These are phyloP conservation scores for Hanseniaspora taiwanica DNA, from an alignment of 805 yeast species.

Conservation along the genomic window DNA sequence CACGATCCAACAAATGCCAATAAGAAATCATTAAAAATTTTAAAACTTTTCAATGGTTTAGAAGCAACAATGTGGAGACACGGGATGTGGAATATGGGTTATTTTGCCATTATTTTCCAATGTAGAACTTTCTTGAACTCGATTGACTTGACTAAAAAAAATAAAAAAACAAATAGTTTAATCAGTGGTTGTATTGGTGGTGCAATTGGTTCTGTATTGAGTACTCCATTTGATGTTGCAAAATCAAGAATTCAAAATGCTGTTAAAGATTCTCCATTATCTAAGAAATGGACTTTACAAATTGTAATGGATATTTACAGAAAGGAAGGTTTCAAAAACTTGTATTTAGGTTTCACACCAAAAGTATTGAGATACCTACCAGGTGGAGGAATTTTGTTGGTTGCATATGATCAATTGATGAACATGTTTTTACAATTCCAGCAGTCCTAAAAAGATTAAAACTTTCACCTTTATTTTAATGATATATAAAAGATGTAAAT, in stretches of 20 bases:
- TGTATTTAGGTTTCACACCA: slow-evolving; percentile 93
- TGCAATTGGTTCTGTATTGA: slow-evolving; percentile 85
- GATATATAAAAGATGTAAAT: slow-evolving; percentile 16
- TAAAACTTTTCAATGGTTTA: slow-evolving; percentile 66
- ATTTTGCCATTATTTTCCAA: slow-evolving; percentile 90
- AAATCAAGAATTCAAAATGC: slow-evolving; percentile 84
- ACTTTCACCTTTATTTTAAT: not conserved
- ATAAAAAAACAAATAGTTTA: slow-evolving; percentile 2
- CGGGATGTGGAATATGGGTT: slow-evolving; percentile 93
- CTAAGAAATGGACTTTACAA: not conserved
- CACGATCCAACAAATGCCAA: too few species aligned
- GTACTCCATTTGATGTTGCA: slow-evolving; percentile 96
- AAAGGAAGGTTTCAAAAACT: slow-evolving; percentile 87
- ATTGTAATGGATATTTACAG: slow-evolving; percentile 36
- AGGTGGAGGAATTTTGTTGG: slow-evolving; percentile 63
- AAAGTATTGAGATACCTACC: slow-evolving; percentile 96
- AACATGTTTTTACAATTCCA: not conserved
- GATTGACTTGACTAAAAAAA: slow-evolving; percentile 47
- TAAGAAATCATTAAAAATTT: slow-evolving; percentile 60
- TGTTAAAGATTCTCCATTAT: slow-evolving; percentile 35
- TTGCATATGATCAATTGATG: not conserved
- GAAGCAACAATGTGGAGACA: slow-evolving; percentile 98
- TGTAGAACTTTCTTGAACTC: slow-evolving; percentile 65
- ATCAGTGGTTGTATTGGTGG: slow-evolving; percentile 90
- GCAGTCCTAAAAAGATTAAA: not conserved